Base-by-base conservation (phyloP, 768 basidiomycete species). In the Multifurca ochricompacta region DNA sequence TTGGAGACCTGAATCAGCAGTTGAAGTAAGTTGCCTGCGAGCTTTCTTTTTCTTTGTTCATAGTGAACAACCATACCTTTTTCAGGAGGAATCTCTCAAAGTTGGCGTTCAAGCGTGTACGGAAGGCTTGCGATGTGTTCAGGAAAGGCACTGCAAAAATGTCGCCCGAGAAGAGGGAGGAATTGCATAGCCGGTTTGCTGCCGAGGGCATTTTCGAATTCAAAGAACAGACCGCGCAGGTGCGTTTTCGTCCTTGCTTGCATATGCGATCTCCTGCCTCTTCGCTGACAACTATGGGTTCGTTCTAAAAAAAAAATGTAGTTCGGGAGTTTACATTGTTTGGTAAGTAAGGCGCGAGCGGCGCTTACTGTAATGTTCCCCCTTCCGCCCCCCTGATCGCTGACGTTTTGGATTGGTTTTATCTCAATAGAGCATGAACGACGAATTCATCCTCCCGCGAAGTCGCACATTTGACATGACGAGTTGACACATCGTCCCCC, bases 301-400 rank as follows among this genome's bases (percentile, higher is more conserved):
- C n/a, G n/a, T n/a, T n/a, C n/a, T n/a, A n/a, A n/a, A n/a, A n/a
- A n/a, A n/a, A 37, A 49, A 11, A 7, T 28, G 16, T 36, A 55
- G 54, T 21, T 50, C 4, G 54, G 48, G 23, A 37, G 54, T 4
- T 16, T 55, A 10, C 41, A 23, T 6, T 21, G 34, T 25, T 31
- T 55, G 48, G 54, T 55, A 10, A 50, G 54, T 50, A n/a, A n/a
- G n/a, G n/a, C n/a, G n/a, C n/a, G n/a, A n/a, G n/a, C 8, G 6
- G 14, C 10, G 19, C 10, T 30, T 6, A 6, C 27, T 9, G 8
- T 7, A 16, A 30, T 18, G 40, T n/a, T 16, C 9, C 23, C 34
- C 8, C 23, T 6, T 21, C 6, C 32, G 18, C 1, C 19, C 10
- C 14, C 4, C 28, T n/a, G 34, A 7, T 13, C 6, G 8, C 14